These are phyloP conservation scores for Podospora fimiseda DNA, from an alignment of 495 filamentous ascomycete species.

Conservation along the genomic window DNA sequence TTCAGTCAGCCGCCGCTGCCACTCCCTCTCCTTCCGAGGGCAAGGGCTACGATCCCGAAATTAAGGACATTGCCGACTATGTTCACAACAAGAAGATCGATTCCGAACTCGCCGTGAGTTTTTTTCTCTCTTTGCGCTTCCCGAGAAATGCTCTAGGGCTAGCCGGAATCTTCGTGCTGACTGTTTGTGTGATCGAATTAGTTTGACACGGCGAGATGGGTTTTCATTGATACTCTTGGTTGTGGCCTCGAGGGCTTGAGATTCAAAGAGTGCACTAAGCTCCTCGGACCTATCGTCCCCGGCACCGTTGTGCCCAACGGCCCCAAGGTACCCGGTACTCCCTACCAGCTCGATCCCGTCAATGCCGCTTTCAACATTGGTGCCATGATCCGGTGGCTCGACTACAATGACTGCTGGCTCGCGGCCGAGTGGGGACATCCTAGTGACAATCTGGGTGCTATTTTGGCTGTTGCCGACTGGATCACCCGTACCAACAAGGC, in stretches of 20 bases:
- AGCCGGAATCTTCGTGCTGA: slow-evolving; percentile 10
- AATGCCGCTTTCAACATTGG: slow-evolving; percentile 98
- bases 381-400: slow-evolving; percentile 95
- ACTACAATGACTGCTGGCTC: slow-evolving; percentile 99
- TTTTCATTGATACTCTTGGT: slow-evolving; percentile 91
- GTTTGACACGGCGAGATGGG: slow-evolving; percentile 88
- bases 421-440: slow-evolving; percentile 98
- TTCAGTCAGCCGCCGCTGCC: slow-evolving; percentile 44
- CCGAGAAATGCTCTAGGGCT: slow-evolving; percentile 19
- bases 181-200: slow-evolving; percentile 29
- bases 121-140: not conserved
- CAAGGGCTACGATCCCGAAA: slow-evolving; percentile 77
- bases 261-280: slow-evolving; percentile 92
- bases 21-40: slow-evolving; percentile 41
- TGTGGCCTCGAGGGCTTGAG: slow-evolving; percentile 92
- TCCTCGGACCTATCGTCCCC: slow-evolving; percentile 87
- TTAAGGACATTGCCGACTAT: slow-evolving; percentile 89
- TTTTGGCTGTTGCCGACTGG: slow-evolving; percentile 94
- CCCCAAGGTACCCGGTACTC: slow-evolving; percentile 83
- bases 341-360: slow-evolving; percentile 90
- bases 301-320: slow-evolving; percentile 92
- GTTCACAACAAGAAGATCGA: slow-evolving; percentile 86
- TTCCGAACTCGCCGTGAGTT: slow-evolving; percentile 82
- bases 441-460: slow-evolving; percentile 52
- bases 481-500: slow-evolving; percentile 91